Evolutionary conservation across 768 basidiomycete genomes (phyloP), one percentile per base, ranked within the genome.

Genomic region (Porpolomopsis calyptriformis): DNA sequence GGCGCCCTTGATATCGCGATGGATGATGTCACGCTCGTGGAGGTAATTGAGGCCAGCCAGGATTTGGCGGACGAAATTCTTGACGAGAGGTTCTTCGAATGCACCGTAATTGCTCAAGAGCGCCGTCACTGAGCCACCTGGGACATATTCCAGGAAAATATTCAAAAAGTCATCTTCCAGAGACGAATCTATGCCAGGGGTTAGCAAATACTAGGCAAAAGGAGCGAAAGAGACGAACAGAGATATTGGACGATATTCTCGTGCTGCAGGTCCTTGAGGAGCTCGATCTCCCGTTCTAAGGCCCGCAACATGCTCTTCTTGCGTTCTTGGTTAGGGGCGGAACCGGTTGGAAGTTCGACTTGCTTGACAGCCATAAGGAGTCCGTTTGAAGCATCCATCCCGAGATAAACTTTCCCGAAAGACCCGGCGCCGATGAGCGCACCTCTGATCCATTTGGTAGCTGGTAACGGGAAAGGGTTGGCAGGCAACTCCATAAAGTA

Each of bases 181-280:
- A 2, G 91, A 91, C 1, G 96, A 99, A 60, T 97, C 96, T 97
- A 55, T 6, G 8, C 16, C 16, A 2, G n/a, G n/a, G n/a, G n/a
- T n/a, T n/a, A n/a, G n/a, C n/a, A n/a, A n/a, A n/a, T n/a, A n/a
- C n/a, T n/a, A n/a, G n/a, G n/a, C n/a, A n/a, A n/a, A 6, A 18
- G 12, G 7, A 34, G 26, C 46, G 34, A 34, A 38, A 26, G 52
- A 24, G 26, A 70, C 87, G 49, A 55, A 96, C 93, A 90, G 46
- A 94, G 83, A 57, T 99, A 99, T 67, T 97, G 94, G 19, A 99
- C 96, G 49, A 99, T 98, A 58, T 98, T 94, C 49, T 82, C 82
- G 59, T 97, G 92, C 52, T 94, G 86, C 42, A 96, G 68, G 47
- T 91, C 86, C 60, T 92, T 90, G 51, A 97, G 70, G 2, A 97